Base-by-base conservation (phyloP, 2,329 filamentous ascomycete genomes). In the Aspergillus sp. region DNA sequence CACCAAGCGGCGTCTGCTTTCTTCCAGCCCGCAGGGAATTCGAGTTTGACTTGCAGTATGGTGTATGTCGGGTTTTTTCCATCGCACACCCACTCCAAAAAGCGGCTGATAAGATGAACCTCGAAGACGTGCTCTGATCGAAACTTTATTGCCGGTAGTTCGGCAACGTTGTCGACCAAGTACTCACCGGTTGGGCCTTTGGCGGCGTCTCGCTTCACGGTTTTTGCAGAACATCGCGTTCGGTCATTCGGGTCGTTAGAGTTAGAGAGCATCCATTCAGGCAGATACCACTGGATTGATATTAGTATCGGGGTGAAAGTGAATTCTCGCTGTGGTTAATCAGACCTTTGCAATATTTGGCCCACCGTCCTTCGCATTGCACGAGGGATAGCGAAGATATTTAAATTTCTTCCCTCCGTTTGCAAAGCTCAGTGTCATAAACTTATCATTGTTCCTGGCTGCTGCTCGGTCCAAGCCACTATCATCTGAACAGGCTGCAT, bases 71-170 rank as follows among this genome's bases (percentile, higher is more conserved):
- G 20, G 20, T 20, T 20, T 20, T 20, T 20, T 3, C 20, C 20
- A 20, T 20, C 4, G 4, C 20, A 20, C 20, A 59, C 47, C 57
- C 57, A 59, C 41, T 59, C 51, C 9, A 59, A 51, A 40, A 59
- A 59, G 39, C 52, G 40, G 22, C 22, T 51, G 46, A 59, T 40
- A 15, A 59, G 40, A 37, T 59, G 57, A 33, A 59, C 57, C 33
- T 59, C 57, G 34, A 59, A 59, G 40, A 59, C 22, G 39, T 54
- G 51, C 46, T 59, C 57, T 37, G 57, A 51, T 12, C 27, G n/a
- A n/a, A n/a, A n/a, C n/a, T n/a, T n/a, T n/a, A n/a, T n/a, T n/a
- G n/a, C n/a, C n/a, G n/a, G n/a, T n/a, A n/a, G n/a, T n/a, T n/a
- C n/a, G n/a, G n/a, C n/a, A n/a, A n/a, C n/a, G n/a, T n/a, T n/a